phyloP scores from a whole-genome alignment of 495 filamentous ascomycete genomes.

The Opeltia flavorubescens region DNA sequence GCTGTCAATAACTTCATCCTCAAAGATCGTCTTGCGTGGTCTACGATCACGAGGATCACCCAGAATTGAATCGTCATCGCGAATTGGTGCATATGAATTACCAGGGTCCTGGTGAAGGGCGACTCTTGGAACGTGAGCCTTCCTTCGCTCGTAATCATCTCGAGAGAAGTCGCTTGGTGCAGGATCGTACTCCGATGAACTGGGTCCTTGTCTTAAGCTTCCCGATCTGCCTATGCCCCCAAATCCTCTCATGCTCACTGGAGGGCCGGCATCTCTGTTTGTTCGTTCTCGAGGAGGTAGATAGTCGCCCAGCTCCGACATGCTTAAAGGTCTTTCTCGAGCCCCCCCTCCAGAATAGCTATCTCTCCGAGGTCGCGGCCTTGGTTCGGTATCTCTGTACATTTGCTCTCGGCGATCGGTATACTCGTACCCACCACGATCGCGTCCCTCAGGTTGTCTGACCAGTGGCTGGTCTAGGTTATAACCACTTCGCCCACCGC shows the following conservation, averaged over 20 bases:
- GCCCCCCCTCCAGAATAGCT: conserved; percentile 35
- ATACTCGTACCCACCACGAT: conserved; percentile 57
- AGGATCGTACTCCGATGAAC: conserved; percentile 9
- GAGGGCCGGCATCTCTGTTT: conserved; percentile 30
- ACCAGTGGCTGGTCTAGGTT: conserved; percentile 6
- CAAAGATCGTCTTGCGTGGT: conserved; percentile 8
- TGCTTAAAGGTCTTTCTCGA: conserved; percentile 40
- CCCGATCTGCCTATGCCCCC: conserved; percentile 35
- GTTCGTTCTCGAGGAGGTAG: conserved; percentile 23
- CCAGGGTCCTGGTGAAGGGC: conserved; percentile 8
- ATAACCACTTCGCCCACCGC: conserved; percentile 4
- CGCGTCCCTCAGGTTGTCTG: conserved; percentile 26
- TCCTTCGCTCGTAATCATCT: conserved; percentile 13
- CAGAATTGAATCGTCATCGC: conserved; percentile 3
- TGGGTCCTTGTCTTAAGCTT: conserved; percentile 8
- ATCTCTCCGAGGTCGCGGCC: conserved; percentile 31
- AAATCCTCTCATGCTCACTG: conserved; percentile 48
- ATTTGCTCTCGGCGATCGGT: conserved; percentile 56
- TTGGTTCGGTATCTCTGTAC: conserved; percentile 43
- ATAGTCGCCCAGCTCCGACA: conserved; percentile 46
- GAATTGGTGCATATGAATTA: conserved; percentile 10
- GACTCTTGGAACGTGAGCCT: conserved; percentile 3
- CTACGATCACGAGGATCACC: conserved; percentile 7
- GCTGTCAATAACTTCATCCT: conserved; percentile 5
- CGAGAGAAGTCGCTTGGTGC: conserved; percentile 7